Conservation (phyloP, 2,329 filamentous ascomycete genomes). For the Akanthomyces dipterigenus region DNA sequence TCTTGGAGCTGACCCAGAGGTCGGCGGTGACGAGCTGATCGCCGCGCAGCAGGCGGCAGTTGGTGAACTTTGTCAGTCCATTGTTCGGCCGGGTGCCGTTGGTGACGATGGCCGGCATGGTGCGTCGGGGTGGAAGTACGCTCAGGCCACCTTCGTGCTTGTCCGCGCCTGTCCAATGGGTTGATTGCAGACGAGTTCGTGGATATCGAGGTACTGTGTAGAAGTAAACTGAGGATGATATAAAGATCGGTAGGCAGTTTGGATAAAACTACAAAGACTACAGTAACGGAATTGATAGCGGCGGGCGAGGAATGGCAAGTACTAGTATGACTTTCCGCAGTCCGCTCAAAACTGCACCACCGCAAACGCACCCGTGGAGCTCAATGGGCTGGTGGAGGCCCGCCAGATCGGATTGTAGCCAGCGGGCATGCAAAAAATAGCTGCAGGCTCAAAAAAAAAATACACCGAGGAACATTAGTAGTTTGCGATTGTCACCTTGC, state of each 20-base stretch:
- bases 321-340: slow-evolving; percentile 5
- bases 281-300: background rate
- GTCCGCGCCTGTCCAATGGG: too few species aligned
- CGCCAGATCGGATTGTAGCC: slow-evolving; percentile 6
- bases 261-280: background rate
- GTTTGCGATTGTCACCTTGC: slow-evolving; percentile 11
- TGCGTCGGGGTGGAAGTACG: slow-evolving; percentile 12
- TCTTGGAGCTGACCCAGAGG: slow-evolving; percentile 79
- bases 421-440: background rate
- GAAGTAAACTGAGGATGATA: background rate
- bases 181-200: background rate
- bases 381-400: background rate
- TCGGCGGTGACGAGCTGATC: slow-evolving; percentile 65
- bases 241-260: background rate
- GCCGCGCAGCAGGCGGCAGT: slow-evolving; percentile 70
- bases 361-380: background rate
- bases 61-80: slow-evolving; percentile 79
- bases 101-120: slow-evolving; percentile 43
- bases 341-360: slow-evolving; percentile 10
- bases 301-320: background rate
- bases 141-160: too few species aligned
- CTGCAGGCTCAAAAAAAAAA: background rate
- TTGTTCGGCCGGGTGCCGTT: slow-evolving; percentile 29
- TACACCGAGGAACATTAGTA: background rate
- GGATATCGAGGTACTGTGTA: background rate